A percentile compares a stretch with the other conserved stretches of the same genome.
phyloP scores from a whole-genome alignment of 106 monocot species.

The Gastrodia elata region DNA sequence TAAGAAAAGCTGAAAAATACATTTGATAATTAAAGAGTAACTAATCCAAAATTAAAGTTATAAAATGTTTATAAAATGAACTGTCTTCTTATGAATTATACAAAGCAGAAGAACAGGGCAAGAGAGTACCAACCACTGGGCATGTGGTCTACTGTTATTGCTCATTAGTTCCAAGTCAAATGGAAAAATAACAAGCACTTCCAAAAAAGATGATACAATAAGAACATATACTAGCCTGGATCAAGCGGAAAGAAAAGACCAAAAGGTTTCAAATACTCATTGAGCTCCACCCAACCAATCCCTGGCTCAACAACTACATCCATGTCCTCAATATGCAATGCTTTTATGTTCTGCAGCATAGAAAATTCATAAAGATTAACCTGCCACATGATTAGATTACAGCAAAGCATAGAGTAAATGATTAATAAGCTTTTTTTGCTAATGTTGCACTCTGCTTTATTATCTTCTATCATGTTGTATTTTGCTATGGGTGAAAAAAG shows the following conservation, averaged over 20 bases:
- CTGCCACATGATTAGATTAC: neutral
- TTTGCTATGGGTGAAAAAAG: too few relatives aligned
- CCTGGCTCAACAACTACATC: conserved; percentile 95
- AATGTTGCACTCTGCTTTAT: neutral
- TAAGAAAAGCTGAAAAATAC: neutral
- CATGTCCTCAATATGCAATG: conserved; percentile 85
- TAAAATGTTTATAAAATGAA: neutral
- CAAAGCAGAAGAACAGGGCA: neutral
- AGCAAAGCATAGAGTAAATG: neutral
- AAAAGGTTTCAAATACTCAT: conserved; percentile 85
- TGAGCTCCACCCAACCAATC: conserved; percentile 92
- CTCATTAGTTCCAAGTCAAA: too few relatives aligned
- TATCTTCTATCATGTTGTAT: neutral
- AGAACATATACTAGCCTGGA: conserved; percentile 61
- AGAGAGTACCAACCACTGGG: neutral
- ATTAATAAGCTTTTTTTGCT: neutral
- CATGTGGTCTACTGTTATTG: too few relatives aligned
- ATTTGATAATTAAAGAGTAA: neutral
- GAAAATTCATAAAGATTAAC: neutral
- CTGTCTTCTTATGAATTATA: too few relatives aligned
- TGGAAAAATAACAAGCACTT: neutral
- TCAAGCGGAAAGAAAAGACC: conserved; percentile 96
- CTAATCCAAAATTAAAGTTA: neutral
- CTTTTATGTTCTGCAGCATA: conserved; percentile 74
- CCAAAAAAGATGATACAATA: too few relatives aligned